These are phyloP conservation scores for Trichocomaceae sp. DNA, from an alignment of 2,329 filamentous ascomycete species.

Conservation along the genomic window DNA sequence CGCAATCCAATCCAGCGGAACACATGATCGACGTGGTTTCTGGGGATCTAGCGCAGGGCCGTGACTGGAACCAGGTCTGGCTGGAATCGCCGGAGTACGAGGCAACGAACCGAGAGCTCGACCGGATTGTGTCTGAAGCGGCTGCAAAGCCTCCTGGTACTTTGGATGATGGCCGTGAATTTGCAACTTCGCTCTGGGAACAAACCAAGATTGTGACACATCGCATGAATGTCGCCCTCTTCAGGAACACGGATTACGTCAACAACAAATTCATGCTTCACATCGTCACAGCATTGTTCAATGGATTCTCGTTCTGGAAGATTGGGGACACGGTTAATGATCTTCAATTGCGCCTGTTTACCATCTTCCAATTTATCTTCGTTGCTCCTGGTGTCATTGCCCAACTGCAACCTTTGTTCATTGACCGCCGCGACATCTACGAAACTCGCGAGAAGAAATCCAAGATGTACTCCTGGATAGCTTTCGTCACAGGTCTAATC, in stretches of 20 bases:
- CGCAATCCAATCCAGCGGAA: constrained; percentile 55
- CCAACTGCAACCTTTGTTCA: constrained; percentile 58
- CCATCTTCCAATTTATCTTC: constrained; percentile 56
- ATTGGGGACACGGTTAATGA: constrained; percentile 58
- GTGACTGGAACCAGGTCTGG: constrained; percentile 71
- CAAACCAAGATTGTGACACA: constrained; percentile 62
- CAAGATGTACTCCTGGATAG: constrained; percentile 64
- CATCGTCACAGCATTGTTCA: constrained; percentile 45
- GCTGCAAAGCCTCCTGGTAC: constrained; percentile 38
- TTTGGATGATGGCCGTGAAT: constrained; percentile 48
- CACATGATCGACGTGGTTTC: constrained; percentile 49
- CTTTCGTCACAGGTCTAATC: constrained; percentile 62
- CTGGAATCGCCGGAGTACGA: constrained; percentile 54
- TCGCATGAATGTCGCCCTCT: constrained; percentile 60
- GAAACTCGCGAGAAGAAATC: constrained; percentile 59
- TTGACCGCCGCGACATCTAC: constrained; percentile 64
- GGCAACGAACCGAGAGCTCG: constrained; percentile 55
- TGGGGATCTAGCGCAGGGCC: constrained; percentile 43
- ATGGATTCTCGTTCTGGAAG: constrained; percentile 58
- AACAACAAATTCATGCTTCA: constrained; percentile 58
- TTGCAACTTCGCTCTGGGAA: constrained; percentile 55
- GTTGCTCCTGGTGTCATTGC: constrained; percentile 40
- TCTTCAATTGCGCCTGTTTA: constrained; percentile 69
- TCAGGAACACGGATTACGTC: constrained; percentile 60
- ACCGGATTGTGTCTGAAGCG: constrained; percentile 50